Percentiles rank a stretch among this genome's conserved stretches.
Evolutionary conservation across 768 basidiomycete genomes (phyloP).

Genomic region (Boletus reticuloceps): DNA sequence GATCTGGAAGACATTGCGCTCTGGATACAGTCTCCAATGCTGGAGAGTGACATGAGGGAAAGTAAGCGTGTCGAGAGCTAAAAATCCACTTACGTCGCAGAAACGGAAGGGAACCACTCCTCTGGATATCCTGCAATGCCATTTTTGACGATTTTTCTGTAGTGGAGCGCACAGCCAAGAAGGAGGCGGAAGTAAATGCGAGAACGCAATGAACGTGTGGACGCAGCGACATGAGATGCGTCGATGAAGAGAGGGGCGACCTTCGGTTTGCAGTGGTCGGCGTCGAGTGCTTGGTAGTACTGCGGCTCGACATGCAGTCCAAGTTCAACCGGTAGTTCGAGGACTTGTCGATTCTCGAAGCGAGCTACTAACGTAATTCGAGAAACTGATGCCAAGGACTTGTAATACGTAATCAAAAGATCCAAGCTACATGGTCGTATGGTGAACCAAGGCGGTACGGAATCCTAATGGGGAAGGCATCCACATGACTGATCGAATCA

Average conservation of each 20-base stretch:
- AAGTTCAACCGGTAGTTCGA: too few relatives aligned
- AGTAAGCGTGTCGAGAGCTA: not conserved
- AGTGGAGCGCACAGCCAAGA: conserved; percentile 69
- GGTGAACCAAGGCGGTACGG: too few relatives aligned
- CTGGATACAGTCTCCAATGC: conserved; percentile 91
- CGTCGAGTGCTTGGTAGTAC: conserved; percentile 5
- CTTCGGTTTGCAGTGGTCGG: conserved; percentile 3
- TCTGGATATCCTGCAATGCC: conserved; percentile 77
- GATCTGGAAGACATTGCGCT: conserved; percentile 81
- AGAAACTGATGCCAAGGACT: too few relatives aligned
- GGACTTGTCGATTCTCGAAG: too few relatives aligned
- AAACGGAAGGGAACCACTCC: conserved; percentile 92
- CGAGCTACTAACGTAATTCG: too few relatives aligned
- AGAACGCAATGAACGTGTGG: conserved; percentile 64
- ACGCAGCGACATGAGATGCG: conserved; percentile 57
- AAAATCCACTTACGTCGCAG: conserved; percentile 58
- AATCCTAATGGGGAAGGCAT: too few relatives aligned
- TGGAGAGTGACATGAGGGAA: conserved; percentile 29
- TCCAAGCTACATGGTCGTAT: too few relatives aligned
- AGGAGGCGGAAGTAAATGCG: conserved; percentile 69
- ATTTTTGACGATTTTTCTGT: conserved; percentile 84
- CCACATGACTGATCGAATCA: too few relatives aligned
- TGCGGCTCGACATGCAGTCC: conserved; percentile 17
- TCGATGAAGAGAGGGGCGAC: conserved; percentile 27
- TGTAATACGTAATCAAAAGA: too few relatives aligned